Evolutionary conservation across 2,329 filamentous ascomycete species (phyloP).

Genomic region (Neonectria faginata): DNA sequence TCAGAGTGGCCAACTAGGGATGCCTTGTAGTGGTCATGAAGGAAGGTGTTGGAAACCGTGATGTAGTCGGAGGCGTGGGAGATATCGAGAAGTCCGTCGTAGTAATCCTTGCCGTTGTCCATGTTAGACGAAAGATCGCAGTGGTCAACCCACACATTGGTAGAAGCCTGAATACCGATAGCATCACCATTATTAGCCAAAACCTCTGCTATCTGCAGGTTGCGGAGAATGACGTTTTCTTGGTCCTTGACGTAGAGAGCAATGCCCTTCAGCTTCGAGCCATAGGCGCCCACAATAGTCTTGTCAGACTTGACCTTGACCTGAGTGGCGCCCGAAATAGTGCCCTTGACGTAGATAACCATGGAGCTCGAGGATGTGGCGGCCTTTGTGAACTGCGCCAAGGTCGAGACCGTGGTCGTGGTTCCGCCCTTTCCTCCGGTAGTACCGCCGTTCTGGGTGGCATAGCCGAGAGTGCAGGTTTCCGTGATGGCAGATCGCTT

Average conservation of each 20-base stretch:
- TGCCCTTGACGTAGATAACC: conserved; percentile 56
- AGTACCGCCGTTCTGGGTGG: conserved; percentile 54
- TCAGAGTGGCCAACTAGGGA: too few species aligned
- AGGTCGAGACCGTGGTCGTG: conserved; percentile 56
- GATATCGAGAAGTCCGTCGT: conserved; percentile 72
- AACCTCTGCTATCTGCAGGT: conserved; percentile 69
- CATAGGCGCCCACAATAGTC: conserved; percentile 56
- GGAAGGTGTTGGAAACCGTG: too few species aligned
- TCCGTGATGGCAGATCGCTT: conserved; percentile 53
- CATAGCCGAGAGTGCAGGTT: conserved; percentile 50
- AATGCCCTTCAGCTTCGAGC: conserved; percentile 56
- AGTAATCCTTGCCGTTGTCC: conserved; percentile 74
- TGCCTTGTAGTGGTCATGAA: too few species aligned
- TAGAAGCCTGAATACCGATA: conserved; percentile 67
- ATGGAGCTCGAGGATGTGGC: conserved; percentile 56
- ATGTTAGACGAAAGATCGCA: conserved; percentile 71
- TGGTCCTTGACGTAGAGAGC: conserved; percentile 65
- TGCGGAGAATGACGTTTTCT: conserved; percentile 71
- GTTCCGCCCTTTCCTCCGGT: conserved; percentile 63
- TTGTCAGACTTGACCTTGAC: conserved; percentile 58
- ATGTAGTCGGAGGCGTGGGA: too few species aligned
- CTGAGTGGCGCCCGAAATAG: conserved; percentile 53
- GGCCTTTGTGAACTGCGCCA: conserved; percentile 60
- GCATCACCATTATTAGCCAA: conserved; percentile 67
- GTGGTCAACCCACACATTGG: conserved; percentile 76